Conservation (phyloP, 148 eudicot species). For the Camellia japonica region DNA sequence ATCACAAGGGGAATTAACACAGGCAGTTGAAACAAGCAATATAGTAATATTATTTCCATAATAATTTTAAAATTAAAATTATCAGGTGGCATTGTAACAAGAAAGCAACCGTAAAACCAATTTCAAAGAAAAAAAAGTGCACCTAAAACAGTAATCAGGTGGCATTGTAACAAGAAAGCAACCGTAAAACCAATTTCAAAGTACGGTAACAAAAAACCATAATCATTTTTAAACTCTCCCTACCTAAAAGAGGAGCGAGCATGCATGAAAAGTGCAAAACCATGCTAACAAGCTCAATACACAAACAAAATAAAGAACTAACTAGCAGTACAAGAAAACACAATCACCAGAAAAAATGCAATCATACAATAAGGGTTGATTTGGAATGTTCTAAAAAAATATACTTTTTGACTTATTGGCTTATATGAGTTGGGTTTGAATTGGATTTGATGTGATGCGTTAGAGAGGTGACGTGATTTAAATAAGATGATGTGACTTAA, state of each 20-base stretch:
- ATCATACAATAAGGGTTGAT: slow-evolving; percentile 4
- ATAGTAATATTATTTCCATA: not conserved
- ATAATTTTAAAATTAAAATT: not conserved
- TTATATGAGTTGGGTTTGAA: no score
- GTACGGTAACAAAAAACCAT: no score
- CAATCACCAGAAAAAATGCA: not conserved
- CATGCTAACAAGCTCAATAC: not conserved
- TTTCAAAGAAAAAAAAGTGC: not conserved
- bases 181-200: not conserved
- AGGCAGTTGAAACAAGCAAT: not conserved
- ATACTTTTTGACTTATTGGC: no score
- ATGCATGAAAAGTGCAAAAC: not conserved
- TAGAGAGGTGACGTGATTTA: no score
- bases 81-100: not conserved
- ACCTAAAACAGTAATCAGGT: not conserved
- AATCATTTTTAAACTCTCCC: not conserved
- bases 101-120: not conserved
- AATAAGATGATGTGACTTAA: no score
- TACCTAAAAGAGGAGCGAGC: not conserved
- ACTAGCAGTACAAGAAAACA: not conserved
- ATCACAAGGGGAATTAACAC: not conserved
- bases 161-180: not conserved
- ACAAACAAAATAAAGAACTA: not conserved
- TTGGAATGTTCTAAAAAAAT: no score
- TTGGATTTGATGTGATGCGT: no score